Evolutionary conservation across 108 stramenopile genomes (phyloP).

Genomic region (Chaetoceros tenuissimus): DNA sequence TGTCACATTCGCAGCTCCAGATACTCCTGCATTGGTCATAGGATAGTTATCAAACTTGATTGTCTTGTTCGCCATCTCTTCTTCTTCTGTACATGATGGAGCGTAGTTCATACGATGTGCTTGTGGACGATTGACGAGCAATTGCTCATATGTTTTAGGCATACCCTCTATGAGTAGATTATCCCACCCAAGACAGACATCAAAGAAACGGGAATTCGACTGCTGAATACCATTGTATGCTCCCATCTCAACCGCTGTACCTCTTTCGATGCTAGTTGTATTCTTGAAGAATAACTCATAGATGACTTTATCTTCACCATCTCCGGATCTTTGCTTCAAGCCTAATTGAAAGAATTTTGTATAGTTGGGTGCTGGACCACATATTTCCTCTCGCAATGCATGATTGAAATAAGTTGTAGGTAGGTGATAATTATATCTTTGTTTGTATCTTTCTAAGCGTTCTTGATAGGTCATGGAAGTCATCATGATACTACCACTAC

Average conservation of each 20-base stretch:
- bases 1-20: constrained; percentile 15
- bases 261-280: not conserved
- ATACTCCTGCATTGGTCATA: constrained; percentile 36
- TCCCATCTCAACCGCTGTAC: constrained; percentile 47
- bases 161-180: constrained; percentile 40
- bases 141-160: constrained; percentile 18
- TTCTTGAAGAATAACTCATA: constrained; percentile 22
- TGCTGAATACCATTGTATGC: constrained; percentile 43
- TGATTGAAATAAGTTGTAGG: not conserved
- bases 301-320: constrained; percentile 29
- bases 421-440: not conserved
- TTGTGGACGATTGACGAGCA: constrained; percentile 30
- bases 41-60: constrained; percentile 26
- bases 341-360: not conserved
- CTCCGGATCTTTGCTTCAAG: not conserved
- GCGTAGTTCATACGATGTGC: constrained; percentile 38
- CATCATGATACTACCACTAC: no score
- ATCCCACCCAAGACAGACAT: constrained; percentile 43
- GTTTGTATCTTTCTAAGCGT: not conserved
- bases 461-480: no score
- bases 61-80: constrained; percentile 4
- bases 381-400: not conserved
- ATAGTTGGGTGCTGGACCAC: not conserved
- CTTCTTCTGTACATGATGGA: constrained; percentile 28
- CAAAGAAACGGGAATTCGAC: constrained; percentile 44